These are phyloP conservation scores for Candida lessepsii DNA, from an alignment of 805 yeast species.

Conservation along the genomic window DNA sequence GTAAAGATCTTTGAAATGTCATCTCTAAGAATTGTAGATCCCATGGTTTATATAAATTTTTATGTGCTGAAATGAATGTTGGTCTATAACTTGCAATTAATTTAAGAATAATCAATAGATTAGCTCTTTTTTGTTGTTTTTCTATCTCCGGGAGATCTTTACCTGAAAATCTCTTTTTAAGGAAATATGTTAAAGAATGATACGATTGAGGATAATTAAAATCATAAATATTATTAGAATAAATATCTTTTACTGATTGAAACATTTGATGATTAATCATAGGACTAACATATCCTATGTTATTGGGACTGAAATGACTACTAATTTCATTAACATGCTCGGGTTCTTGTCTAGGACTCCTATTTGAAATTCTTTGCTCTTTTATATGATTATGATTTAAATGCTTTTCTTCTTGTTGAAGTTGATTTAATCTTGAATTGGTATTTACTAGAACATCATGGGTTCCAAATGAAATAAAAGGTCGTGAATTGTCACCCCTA, in stretches of 20 bases:
- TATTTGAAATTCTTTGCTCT: background rate
- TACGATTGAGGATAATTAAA: constrained; percentile 64
- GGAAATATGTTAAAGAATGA: constrained; percentile 56
- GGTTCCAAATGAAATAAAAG: constrained; percentile 40
- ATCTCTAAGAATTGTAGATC: constrained; percentile 56
- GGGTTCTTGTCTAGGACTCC: background rate
- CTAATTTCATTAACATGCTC: constrained; percentile 6
- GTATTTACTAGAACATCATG: constrained; percentile 6
- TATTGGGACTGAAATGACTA: constrained; percentile 6
- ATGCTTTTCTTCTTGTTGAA: background rate
- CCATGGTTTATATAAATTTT: constrained; percentile 62
- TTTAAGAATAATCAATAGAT: constrained; percentile 46
- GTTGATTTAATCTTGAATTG: background rate
- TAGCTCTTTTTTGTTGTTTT: constrained; percentile 29
- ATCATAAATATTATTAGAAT: constrained; percentile 44
- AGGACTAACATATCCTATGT: constrained; percentile 49
- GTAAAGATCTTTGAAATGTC: constrained; percentile 43
- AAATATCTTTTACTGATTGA: constrained; percentile 51
- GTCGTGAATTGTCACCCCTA: constrained; percentile 30
- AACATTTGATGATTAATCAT: constrained; percentile 55
- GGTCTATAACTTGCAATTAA: constrained; percentile 69
- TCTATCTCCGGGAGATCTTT: constrained; percentile 33
- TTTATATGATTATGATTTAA: background rate
- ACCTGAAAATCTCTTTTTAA: constrained; percentile 57
- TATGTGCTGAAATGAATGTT: constrained; percentile 73